Conservation (phyloP, 2,329 filamentous ascomycete genomes). For the Aspergillus puulaauensis region DNA sequence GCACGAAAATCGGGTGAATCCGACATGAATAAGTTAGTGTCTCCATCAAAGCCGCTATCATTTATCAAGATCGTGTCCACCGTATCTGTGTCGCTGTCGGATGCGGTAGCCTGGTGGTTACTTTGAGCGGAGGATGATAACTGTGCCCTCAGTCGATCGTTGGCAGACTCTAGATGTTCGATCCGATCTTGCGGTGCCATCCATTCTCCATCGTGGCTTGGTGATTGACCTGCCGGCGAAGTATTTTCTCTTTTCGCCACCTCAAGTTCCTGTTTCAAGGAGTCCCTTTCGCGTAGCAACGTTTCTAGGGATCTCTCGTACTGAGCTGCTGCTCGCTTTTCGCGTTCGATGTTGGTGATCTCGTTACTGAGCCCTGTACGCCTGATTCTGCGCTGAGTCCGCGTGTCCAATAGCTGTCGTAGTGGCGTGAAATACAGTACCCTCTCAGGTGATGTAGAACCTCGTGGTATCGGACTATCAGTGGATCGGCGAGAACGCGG, state of each 20-base stretch:
- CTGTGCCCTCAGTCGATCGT: constrained; percentile 20
- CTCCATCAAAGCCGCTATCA: constrained; percentile 26
- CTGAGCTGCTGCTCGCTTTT: constrained; percentile 32
- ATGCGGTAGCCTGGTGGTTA: neutral
- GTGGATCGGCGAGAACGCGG: constrained; percentile 21
- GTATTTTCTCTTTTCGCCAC: constrained; percentile 13
- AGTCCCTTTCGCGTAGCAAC: constrained; percentile 28
- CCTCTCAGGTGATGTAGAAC: constrained; percentile 23
- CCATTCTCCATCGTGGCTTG: constrained; percentile 18
- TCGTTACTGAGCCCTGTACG: constrained; percentile 49
- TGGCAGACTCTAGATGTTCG: constrained; percentile 21
- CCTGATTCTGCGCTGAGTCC: constrained; percentile 44
- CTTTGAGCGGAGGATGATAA: constrained; percentile 15
- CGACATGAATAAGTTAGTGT: constrained; percentile 28
- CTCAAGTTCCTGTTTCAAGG: constrained; percentile 28
- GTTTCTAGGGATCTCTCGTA: constrained; percentile 26
- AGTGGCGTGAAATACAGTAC: constrained; percentile 48
- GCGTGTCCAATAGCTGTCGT: constrained; percentile 42
- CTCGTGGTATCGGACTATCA: constrained; percentile 21
- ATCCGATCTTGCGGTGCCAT: constrained; percentile 18
- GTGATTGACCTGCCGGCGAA: constrained; percentile 4
- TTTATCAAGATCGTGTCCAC: constrained; percentile 30
- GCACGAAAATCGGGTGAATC: constrained; percentile 32
- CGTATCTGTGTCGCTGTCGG: constrained; percentile 6
- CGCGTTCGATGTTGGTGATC: constrained; percentile 44